Evolutionary conservation across 1,139 yeast species (phyloP).

Genomic region (Scheffersomyces cryptocercus): DNA sequence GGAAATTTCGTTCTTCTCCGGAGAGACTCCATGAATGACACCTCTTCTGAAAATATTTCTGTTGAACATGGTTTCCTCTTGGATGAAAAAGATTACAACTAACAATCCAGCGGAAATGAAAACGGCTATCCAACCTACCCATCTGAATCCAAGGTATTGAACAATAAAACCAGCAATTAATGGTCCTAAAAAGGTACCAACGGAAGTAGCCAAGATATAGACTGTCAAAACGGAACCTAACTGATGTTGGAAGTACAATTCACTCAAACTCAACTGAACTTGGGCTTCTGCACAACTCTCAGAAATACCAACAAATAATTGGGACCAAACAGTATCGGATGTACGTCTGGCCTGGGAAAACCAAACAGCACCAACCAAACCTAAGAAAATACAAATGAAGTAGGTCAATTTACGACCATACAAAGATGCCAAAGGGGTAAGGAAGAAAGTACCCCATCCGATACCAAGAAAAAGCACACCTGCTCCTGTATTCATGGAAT

Average conservation of each 20-base stretch:
- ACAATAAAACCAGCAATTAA: constrained; percentile 33
- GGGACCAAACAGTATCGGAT: constrained; percentile 38
- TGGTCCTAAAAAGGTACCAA: constrained; percentile 42
- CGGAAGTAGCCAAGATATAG: constrained; percentile 36
- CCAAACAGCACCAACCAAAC: constrained; percentile 35
- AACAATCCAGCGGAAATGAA: constrained; percentile 21
- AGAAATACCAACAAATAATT: constrained; percentile 34
- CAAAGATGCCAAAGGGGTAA: constrained; percentile 34
- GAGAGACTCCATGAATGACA: background rate
- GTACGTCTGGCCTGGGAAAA: constrained; percentile 26
- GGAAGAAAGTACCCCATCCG: constrained; percentile 31
- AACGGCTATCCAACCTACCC: constrained; percentile 40
- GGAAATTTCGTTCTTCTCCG: background rate
- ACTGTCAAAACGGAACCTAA: constrained; percentile 41
- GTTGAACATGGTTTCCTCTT: constrained; percentile 29
- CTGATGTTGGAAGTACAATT: constrained; percentile 38
- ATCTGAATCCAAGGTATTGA: constrained; percentile 24
- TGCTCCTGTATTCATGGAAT: constrained; percentile 38
- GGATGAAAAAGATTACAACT: constrained; percentile 18
- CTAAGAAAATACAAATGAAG: constrained; percentile 29
- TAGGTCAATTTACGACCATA: constrained; percentile 35
- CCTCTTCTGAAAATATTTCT: constrained; percentile 13
- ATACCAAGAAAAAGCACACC: constrained; percentile 36
- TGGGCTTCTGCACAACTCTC: constrained; percentile 40
- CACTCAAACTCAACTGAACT: constrained; percentile 35